Conservation (phyloP, 2,329 filamentous ascomycete genomes). For the Fusarium metavorans region DNA sequence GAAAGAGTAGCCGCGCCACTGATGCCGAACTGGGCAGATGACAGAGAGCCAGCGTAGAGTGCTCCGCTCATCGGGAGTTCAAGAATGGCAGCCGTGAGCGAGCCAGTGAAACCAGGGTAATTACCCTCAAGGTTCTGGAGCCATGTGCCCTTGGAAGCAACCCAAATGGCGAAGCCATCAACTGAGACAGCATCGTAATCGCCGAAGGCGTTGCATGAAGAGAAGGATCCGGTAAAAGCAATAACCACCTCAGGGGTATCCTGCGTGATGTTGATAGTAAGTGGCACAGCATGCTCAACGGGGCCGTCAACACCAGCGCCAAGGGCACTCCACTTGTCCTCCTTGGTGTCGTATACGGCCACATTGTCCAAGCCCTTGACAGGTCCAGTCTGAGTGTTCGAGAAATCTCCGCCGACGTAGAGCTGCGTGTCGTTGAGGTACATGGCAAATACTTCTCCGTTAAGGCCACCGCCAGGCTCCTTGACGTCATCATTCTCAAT, state of each 20-base stretch:
- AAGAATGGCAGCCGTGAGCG: conserved; percentile 77
- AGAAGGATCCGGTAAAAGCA: conserved; percentile 84
- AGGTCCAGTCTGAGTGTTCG: conserved; percentile 73
- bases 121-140: conserved; percentile 79
- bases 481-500: conserved; percentile 72
- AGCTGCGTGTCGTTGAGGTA: conserved; percentile 74
- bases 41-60: conserved; percentile 86
- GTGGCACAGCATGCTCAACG: conserved; percentile 79
- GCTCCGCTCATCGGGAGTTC: conserved; percentile 71
- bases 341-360: conserved; percentile 78
- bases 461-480: conserved; percentile 78
- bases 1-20: conserved; percentile 78
- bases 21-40: conserved; percentile 78
- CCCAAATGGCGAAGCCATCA: conserved; percentile 89
- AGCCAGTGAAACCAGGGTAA: conserved; percentile 76
- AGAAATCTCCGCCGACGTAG: conserved; percentile 89
- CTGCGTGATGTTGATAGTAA: conserved; percentile 82
- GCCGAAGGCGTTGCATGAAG: conserved; percentile 75
- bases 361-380: conserved; percentile 78
- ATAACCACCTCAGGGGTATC: conserved; percentile 78
- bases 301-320: conserved; percentile 88
- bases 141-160: conserved; percentile 88
- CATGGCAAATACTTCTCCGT: conserved; percentile 81
- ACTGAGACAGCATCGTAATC: conserved; percentile 71
- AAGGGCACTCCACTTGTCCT: conserved; percentile 80